These are phyloP conservation scores for Aspergillus avenaceus DNA, from an alignment of 495 filamentous ascomycete genomes.

Conservation along the genomic window DNA sequence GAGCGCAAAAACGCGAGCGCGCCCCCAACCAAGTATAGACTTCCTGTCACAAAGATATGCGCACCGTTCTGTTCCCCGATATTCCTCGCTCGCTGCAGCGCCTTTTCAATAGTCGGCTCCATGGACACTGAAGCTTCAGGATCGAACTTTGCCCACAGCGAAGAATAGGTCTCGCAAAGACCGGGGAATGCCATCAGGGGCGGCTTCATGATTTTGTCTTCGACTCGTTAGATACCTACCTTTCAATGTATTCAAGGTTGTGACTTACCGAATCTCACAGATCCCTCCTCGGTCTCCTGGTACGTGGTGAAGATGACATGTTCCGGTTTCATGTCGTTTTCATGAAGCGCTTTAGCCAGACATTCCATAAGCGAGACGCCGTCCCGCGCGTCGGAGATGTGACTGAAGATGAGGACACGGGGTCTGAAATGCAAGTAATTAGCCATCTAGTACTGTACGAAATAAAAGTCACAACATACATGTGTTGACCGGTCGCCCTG, in stretches of 20 bases:
- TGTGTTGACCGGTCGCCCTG: too few species aligned
- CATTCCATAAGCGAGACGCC: constrained; percentile 23
- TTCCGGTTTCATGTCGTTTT: constrained; percentile 16
- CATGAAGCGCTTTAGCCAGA: constrained; percentile 24
- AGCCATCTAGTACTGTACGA: too few species aligned
- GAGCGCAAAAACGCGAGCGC: constrained; percentile 39
- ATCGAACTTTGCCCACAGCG: constrained; percentile 21
- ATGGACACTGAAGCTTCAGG: constrained; percentile 17
- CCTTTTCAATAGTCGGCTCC: constrained; percentile 27
- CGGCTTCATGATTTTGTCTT: constrained; percentile 25
- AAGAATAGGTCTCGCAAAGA: constrained; percentile 20
- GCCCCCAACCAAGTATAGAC: constrained; percentile 57
- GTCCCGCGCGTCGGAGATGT: constrained; percentile 37
- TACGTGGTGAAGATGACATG: constrained; percentile 34
- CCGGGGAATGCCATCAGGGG: constrained; percentile 20
- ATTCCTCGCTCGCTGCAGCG: constrained; percentile 24
- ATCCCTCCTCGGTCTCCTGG: constrained; percentile 23
- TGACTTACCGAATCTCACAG: constrained; percentile 17
- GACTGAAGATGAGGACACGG: constrained; percentile 36
- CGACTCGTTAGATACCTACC: background rate
- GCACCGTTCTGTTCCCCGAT: constrained; percentile 21
- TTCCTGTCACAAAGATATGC: constrained; percentile 57
- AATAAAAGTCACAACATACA: background rate
- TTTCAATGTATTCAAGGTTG: background rate
- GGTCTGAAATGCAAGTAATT: constrained; percentile 2